These are phyloP conservation scores for Thinopyrum elongatum DNA, from an alignment of 176 grass and related monocot genomes.

Conservation along the genomic window DNA sequence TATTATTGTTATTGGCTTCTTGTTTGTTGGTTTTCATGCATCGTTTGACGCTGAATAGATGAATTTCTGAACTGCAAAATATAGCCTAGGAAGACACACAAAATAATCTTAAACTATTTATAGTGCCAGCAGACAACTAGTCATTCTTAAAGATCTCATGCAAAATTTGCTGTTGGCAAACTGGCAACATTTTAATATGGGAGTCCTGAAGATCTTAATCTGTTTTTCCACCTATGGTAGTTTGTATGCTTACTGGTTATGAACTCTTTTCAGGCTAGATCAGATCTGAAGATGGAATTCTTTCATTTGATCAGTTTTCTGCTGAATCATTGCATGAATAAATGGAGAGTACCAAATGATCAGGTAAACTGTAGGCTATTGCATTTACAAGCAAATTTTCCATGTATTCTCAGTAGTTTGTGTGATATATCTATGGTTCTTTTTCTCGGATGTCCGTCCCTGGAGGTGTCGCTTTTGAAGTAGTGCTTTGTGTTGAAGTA, in stretches of 20 bases:
- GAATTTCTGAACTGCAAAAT: slow-evolving; percentile 13
- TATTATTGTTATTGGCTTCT: slow-evolving; percentile 20
- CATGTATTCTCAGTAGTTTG: slow-evolving; percentile 6
- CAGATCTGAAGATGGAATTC: slow-evolving; percentile 98
- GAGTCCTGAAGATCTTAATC: slow-evolving; percentile 1
- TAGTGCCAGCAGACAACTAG: slow-evolving; percentile 14
- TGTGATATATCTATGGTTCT: background rate
- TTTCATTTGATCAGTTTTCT: slow-evolving; percentile 99
- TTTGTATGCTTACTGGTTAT: slow-evolving; percentile 30
- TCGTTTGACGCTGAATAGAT: background rate
- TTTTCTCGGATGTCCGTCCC: background rate
- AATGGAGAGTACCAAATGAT: slow-evolving; percentile 81
- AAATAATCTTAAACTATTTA: background rate
- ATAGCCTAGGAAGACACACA: background rate
- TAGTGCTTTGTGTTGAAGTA: slow-evolving; percentile 9
- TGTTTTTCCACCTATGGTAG: slow-evolving; percentile 7
- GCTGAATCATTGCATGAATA: slow-evolving; percentile 94
- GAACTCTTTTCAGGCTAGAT: slow-evolving; percentile 78
- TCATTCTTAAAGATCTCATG: background rate
- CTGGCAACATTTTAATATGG: background rate
- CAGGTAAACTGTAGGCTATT: slow-evolving; percentile 52
- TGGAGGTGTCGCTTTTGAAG: background rate
- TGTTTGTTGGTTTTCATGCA: slow-evolving; percentile 10
- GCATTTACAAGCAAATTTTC: background rate
- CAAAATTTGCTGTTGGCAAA: slow-evolving; percentile 18